Evolutionary conservation across 352 stramenopile genomes (phyloP).

Genomic region (Pythium brachiatum): DNA sequence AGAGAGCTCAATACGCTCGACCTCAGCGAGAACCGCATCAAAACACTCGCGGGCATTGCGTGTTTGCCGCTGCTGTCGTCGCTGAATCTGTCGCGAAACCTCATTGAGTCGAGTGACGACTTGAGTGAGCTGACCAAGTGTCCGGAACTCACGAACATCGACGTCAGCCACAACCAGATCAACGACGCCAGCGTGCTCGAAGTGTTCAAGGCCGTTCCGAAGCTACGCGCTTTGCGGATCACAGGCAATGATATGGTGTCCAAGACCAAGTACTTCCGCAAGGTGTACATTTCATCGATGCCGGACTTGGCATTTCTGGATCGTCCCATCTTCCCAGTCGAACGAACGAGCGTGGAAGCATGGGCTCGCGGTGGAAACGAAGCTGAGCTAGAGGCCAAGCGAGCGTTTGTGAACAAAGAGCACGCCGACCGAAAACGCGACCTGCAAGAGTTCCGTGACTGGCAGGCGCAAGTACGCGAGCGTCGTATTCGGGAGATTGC

Average conservation of each 20-base stretch:
- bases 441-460: conserved; percentile 78
- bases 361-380: conserved; percentile 89
- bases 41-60: conserved; percentile 75
- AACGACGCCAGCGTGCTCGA: conserved; percentile 73
- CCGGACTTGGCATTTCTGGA: conserved; percentile 90
- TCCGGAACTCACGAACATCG: conserved; percentile 82
- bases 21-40: conserved; percentile 90
- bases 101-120: conserved; percentile 62
- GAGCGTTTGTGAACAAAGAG: conserved; percentile 73
- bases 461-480: conserved; percentile 67
- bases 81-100: conserved; percentile 91
- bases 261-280: conserved; percentile 92
- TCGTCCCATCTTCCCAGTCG: conserved; percentile 91
- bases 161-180: conserved; percentile 92
- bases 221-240: conserved; percentile 75
- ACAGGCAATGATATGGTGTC: conserved; percentile 92
- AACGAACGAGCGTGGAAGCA: conserved; percentile 78
- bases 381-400: conserved; percentile 79
- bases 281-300: conserved; percentile 88
- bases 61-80: conserved; percentile 76
- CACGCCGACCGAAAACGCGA: conserved; percentile 62
- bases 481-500: conserved; percentile 59
- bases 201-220: conserved; percentile 76
- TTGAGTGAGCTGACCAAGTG: conserved; percentile 75
- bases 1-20: conserved; percentile 90